Evolutionary conservation across 805 yeast genomes (phyloP), one percentile per base, ranked within the genome.

Genomic region (Candida ulmi): DNA sequence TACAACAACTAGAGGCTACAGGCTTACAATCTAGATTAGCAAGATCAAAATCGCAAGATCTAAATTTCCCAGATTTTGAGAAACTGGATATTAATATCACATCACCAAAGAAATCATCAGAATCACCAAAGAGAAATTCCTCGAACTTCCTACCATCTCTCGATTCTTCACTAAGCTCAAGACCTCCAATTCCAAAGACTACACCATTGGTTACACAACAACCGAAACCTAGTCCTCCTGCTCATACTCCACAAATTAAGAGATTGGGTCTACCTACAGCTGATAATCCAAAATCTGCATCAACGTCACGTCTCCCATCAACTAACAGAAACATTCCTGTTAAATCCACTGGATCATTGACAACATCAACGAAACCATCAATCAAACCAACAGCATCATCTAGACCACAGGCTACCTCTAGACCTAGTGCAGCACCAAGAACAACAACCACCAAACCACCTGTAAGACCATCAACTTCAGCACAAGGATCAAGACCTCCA

Each of bases 1-100:
- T 54, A 17, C 43, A 45, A 25, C 58, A 52, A 28, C 24, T 56
- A 33, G 60, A 56, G 36, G 54, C 60, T 4, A 29, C 46, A 8
- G 58, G 47, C 1, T 43, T 42, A 26, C 47, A 42, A 11, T 45
- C 58, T 8, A 45, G 46, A 29, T 3, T 41, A 1, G 19, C 50
- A 12, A 50, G 60, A 42, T 33, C 46, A 7, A 43, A 31, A 24
- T 30, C 36, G 2, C 29, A 34, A 16, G 39, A 38, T n/a, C 5
- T 28, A 17, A 24, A 36, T 5, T n/a, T 26, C 3, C 21, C 39
- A 7, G 24, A 36, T 9, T 43, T 43, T 37, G 47, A 43, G 13
- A 33, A 30, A 6, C 25, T 45, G 16, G 24, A 31, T 18, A 16
- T 31, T 11, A 21, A 21, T 21, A 13, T 8, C 18, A 5, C 26